These are phyloP conservation scores for Lycium barbarum DNA, from an alignment of 257 asterid genomes.

Conservation along the genomic window DNA sequence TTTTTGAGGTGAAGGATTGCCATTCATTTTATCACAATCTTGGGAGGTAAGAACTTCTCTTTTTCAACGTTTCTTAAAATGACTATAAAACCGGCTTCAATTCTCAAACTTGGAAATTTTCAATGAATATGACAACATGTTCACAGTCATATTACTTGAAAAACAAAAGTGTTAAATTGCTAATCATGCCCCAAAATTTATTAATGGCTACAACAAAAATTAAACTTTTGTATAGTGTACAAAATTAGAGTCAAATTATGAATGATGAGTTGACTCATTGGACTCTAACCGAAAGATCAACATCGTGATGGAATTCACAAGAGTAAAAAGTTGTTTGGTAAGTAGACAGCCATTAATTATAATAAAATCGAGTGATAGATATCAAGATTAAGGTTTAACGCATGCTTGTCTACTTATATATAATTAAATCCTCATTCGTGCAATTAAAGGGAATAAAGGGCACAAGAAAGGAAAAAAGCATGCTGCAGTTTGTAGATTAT, in stretches of 20 bases:
- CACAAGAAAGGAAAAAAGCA: neutral
- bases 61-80: no score
- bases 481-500: neutral
- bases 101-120: no score
- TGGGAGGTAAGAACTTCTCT: no score
- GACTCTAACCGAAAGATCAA: constrained; percentile 21
- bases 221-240: neutral
- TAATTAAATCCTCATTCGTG: constrained; percentile 12
- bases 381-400: constrained; percentile 23
- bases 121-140: no score
- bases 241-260: neutral
- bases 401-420: constrained; percentile 22
- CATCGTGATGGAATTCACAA: constrained; percentile 21
- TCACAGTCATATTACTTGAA: no score
- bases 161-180: no score
- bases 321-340: neutral
- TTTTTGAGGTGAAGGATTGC: no score
- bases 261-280: constrained; percentile 7
- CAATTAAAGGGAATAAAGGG: neutral
- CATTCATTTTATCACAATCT: no score
- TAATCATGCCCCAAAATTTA: no score
- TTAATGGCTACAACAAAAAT: no score
- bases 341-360: constrained; percentile 3
- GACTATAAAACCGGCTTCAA: no score
- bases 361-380: neutral